phyloP scores from a whole-genome alignment of 257 asterid species.

The Prunella vulgaris region DNA sequence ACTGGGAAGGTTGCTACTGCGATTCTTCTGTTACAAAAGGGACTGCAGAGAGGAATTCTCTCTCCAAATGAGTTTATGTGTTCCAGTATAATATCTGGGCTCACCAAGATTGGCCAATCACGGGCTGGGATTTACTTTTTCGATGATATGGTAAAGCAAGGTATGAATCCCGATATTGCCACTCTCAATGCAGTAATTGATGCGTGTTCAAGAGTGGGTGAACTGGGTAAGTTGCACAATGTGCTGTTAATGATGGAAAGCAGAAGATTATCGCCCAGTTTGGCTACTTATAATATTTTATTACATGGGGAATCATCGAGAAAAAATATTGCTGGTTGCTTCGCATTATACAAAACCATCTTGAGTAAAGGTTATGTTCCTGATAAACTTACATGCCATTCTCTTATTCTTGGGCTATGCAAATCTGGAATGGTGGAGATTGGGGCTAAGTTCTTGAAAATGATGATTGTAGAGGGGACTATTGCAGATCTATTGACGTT shows the following conservation, averaged over 20 bases:
- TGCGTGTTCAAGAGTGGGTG: conserved; percentile 67
- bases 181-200: conserved; percentile 60
- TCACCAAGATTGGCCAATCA: conserved; percentile 63
- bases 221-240: conserved; percentile 34
- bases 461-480: conserved; percentile 52
- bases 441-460: conserved; percentile 62
- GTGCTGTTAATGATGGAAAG: conserved; percentile 36
- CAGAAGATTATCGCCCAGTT: conserved; percentile 38
- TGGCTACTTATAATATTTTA: conserved; percentile 70
- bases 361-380: conserved; percentile 52
- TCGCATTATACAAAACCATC: conserved; percentile 41
- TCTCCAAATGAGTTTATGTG: conserved; percentile 48
- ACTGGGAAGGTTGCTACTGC: conserved; percentile 60
- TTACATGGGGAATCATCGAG: conserved; percentile 62
- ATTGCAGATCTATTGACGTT: conserved; percentile 55
- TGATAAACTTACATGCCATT: conserved; percentile 65
- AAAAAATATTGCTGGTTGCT: conserved; percentile 45
- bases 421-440: conserved; percentile 57
- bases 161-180: conserved; percentile 50
- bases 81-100: conserved; percentile 68
- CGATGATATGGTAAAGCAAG: conserved; percentile 46
- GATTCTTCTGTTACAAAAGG: conserved; percentile 53
- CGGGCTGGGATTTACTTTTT: conserved; percentile 50
- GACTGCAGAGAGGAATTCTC: conserved; percentile 36
- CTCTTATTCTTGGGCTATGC: conserved; percentile 57